Percentiles rank a stretch among this genome's conserved stretches.
Evolutionary conservation across 2,329 filamentous ascomycete genomes (phyloP).

Genomic region (Acrodontium crateriforme): DNA sequence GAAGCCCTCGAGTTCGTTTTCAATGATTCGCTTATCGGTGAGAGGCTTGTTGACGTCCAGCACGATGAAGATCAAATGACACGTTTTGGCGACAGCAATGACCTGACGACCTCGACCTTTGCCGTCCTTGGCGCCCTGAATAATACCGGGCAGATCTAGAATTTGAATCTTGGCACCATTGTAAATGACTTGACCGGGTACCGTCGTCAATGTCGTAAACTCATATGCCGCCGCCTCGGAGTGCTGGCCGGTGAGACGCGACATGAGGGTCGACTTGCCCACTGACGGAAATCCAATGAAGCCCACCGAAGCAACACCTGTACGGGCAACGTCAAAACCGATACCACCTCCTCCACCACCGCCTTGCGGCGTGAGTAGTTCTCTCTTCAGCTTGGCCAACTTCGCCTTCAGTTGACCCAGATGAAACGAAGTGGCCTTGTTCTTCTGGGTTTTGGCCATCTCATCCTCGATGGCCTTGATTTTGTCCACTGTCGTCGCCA

Average conservation of each 20-base stretch:
- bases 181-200: conserved; percentile 89
- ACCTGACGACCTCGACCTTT: conserved; percentile 96
- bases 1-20: conserved; percentile 89
- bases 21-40: conserved; percentile 92
- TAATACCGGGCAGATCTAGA: conserved; percentile 96
- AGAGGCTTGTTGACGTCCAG: conserved; percentile 97
- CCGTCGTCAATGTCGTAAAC: conserved; percentile 95
- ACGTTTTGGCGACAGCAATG: conserved; percentile 97
- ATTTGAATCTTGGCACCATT: conserved; percentile 97
- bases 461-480: conserved; percentile 96
- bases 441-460: conserved; percentile 97
- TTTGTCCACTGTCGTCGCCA: conserved; percentile 98
- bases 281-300: conserved; percentile 98
- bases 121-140: conserved; percentile 95
- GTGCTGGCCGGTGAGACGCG: conserved; percentile 82
- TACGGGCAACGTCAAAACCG: conserved; percentile 86
- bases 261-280: conserved; percentile 97
- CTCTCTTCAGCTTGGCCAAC: conserved; percentile 91
- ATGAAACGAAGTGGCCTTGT: conserved; percentile 45
- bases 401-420: conserved; percentile 85
- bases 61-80: conserved; percentile 96
- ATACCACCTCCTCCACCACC: conserved; percentile 23
- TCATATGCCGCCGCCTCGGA: conserved; percentile 96
- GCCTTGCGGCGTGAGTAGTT: conserved; percentile 71
- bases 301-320: conserved; percentile 90